phyloP scores from a whole-genome alignment of 495 filamentous ascomycete species.

The Patellaria atrata region DNA sequence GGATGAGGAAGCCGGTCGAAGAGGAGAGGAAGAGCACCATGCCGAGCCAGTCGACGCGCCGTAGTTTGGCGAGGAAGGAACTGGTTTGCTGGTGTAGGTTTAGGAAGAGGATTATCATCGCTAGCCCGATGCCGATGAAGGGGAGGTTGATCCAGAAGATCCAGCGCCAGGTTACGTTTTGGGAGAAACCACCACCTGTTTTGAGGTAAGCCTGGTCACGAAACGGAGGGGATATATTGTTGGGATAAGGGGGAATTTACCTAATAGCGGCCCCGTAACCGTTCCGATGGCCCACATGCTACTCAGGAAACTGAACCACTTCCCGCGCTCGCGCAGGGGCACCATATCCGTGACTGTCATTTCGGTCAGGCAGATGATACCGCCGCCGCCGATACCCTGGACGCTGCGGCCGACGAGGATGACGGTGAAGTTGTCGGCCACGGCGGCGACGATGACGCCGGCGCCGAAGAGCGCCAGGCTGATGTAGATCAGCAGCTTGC shows the following conservation, averaged over 20 bases:
- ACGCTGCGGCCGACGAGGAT: conserved; percentile 51
- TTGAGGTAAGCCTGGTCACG: neutral
- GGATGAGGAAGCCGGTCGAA: conserved; percentile 37
- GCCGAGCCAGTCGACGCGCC: conserved; percentile 30
- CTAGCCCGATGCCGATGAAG: conserved; percentile 34
- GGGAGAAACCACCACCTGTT: conserved; percentile 42
- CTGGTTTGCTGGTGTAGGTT: conserved; percentile 30
- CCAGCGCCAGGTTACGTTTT: conserved; percentile 48
- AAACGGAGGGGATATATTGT: conserved; percentile 15
- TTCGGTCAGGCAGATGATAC: conserved; percentile 47
- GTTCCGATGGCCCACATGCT: conserved; percentile 42
- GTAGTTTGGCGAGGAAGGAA: conserved; percentile 19
- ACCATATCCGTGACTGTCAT: conserved; percentile 54
- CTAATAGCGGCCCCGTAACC: conserved; percentile 52
- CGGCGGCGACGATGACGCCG: conserved; percentile 44
- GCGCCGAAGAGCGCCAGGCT: conserved; percentile 39
- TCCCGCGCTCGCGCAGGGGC: conserved; percentile 35
- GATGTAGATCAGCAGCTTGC: conserved; percentile 34
- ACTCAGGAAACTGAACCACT: conserved; percentile 30
- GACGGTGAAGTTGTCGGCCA: conserved; percentile 43
- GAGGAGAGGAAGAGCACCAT: conserved; percentile 33
- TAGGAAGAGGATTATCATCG: conserved; percentile 37
- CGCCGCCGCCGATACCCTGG: conserved; percentile 62
- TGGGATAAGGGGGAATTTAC: neutral
- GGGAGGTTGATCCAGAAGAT: conserved; percentile 43